Conservation (phyloP, 768 basidiomycete species). For the Lactarius sp. region DNA sequence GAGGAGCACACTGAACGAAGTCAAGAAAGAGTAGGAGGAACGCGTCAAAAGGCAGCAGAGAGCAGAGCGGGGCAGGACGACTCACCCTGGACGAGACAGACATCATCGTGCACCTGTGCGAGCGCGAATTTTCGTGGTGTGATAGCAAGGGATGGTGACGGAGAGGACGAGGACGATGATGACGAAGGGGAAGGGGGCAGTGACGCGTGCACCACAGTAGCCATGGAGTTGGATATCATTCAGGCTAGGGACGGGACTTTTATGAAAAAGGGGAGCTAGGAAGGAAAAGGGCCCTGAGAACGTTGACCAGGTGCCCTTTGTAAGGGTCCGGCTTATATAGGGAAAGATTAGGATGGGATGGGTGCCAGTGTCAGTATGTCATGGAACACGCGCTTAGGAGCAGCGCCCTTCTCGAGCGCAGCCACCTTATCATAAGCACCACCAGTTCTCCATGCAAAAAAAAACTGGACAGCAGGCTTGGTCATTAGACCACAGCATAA, state of each 20-base stretch:
- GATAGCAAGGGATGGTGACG: background rate
- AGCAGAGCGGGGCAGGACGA: background rate
- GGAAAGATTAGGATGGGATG: background rate
- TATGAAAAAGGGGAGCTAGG: background rate
- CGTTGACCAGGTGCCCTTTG: background rate
- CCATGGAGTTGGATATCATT: background rate
- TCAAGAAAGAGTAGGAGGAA: background rate
- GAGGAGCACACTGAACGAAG: slow-evolving; percentile 16
- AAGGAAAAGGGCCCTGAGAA: background rate
- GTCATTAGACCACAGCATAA: background rate
- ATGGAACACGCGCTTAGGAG: slow-evolving; percentile 15
- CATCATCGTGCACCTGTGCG: slow-evolving; percentile 24
- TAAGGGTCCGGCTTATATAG: slow-evolving; percentile 12
- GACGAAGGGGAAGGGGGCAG: slow-evolving; percentile 2
- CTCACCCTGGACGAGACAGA: slow-evolving; percentile 28
- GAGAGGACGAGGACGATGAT: background rate
- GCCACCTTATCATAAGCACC: background rate
- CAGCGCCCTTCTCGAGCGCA: background rate
- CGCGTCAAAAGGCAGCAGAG: background rate
- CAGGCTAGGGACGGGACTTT: background rate
- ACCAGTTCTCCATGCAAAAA: background rate
- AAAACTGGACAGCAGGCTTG: background rate
- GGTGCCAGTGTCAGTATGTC: background rate
- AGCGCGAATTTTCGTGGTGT: slow-evolving; percentile 23
- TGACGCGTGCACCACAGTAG: slow-evolving; percentile 12